Evolutionary conservation across 495 filamentous ascomycete genomes (phyloP).

Genomic region (Penicillium longicatenatum): DNA sequence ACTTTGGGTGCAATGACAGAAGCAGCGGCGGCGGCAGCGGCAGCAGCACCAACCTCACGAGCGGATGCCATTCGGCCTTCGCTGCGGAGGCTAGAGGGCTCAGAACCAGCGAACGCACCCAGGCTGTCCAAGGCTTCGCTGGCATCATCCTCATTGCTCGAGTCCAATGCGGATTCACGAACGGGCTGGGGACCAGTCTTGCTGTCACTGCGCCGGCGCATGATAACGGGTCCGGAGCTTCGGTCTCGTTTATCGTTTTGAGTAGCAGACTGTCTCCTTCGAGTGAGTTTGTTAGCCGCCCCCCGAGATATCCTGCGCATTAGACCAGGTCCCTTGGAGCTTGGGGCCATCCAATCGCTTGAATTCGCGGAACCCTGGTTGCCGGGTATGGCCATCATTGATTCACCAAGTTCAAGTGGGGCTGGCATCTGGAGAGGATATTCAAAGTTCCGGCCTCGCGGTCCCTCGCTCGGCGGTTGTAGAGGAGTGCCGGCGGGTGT

Average conservation of each 20-base stretch:
- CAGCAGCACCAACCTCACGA: slow-evolving; percentile 26
- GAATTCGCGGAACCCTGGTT: slow-evolving; percentile 34
- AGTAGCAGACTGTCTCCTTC: slow-evolving; percentile 69
- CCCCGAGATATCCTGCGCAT: slow-evolving; percentile 69
- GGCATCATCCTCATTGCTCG: slow-evolving; percentile 59
- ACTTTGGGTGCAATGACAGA: slow-evolving; percentile 68
- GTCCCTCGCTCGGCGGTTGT: slow-evolving; percentile 52
- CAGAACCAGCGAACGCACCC: slow-evolving; percentile 39
- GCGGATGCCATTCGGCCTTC: slow-evolving; percentile 35
- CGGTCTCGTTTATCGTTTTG: slow-evolving; percentile 75
- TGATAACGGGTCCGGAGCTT: slow-evolving; percentile 84
- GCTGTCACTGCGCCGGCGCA: slow-evolving; percentile 85
- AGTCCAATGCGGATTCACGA: slow-evolving; percentile 53
- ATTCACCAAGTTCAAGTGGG: slow-evolving; percentile 57
- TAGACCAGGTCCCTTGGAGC: slow-evolving; percentile 56
- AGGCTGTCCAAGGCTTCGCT: slow-evolving; percentile 57
- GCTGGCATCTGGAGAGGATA: slow-evolving; percentile 39
- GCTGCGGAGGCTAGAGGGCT: slow-evolving; percentile 42
- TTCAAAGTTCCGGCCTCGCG: slow-evolving; percentile 46
- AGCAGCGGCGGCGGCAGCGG: slow-evolving; percentile 29
- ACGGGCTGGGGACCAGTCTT: slow-evolving; percentile 63
- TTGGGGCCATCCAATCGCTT: slow-evolving; percentile 55
- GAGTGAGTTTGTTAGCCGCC: slow-evolving; percentile 60
- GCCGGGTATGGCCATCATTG: slow-evolving; percentile 48
- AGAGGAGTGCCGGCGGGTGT: slow-evolving; percentile 53